Conservation (phyloP, 257 asterid species). For the Solanum chmielewskii region DNA sequence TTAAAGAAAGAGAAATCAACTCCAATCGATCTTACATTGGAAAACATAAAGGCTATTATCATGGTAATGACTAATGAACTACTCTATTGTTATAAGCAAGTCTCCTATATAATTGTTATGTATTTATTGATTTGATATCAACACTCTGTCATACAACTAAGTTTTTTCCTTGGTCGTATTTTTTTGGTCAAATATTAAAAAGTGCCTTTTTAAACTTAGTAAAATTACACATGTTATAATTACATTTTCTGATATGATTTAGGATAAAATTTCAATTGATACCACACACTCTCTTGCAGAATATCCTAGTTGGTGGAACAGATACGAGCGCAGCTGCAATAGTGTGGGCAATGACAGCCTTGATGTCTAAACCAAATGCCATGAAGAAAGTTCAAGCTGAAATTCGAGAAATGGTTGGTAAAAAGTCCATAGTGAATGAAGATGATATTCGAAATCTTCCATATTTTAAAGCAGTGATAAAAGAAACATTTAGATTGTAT, state of each 20-base stretch:
- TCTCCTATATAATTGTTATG: not conserved
- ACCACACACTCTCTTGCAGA: not conserved
- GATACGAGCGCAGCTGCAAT: not conserved
- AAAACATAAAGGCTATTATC: slow-evolving; percentile 4
- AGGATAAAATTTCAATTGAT: no score
- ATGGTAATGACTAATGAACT: not conserved
- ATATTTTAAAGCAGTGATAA: no score
- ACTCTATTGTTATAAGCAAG: not conserved
- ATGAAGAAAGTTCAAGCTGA: not conserved
- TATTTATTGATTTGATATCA: not conserved
- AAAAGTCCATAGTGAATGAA: no score
- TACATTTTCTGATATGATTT: no score
- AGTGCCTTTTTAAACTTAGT: not conserved
- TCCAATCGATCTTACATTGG: not conserved
- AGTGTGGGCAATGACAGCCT: not conserved
- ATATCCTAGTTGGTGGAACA: not conserved
- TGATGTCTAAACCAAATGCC: not conserved
- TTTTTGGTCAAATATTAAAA: no score
- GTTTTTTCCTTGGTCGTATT: not conserved
- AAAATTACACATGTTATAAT: not conserved
- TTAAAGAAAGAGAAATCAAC: not conserved
- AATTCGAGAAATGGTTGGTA: no score
- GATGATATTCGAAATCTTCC: no score
- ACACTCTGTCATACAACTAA: not conserved
- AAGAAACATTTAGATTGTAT: no score